A percentile compares a stretch with the other conserved stretches of the same genome.
Conservation (phyloP, 768 basidiomycete species). For the Phylloporus sp. region DNA sequence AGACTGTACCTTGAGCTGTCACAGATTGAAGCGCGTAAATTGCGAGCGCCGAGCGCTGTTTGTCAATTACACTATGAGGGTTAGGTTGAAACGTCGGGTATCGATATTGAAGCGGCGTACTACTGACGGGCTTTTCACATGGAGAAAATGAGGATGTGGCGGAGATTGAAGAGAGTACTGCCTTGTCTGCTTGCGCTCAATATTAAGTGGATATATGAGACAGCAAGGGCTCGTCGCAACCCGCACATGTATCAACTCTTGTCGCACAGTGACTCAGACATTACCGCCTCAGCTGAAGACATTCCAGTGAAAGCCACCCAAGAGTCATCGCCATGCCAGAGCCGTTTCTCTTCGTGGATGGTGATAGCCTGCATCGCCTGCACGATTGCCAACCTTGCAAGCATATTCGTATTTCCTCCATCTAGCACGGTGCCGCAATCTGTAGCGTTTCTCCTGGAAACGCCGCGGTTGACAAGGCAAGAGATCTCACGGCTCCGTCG, state of each 20-base stretch:
- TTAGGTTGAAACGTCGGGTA: too few species aligned
- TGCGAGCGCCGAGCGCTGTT: too few species aligned
- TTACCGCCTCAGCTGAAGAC: neutral
- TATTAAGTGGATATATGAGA: neutral
- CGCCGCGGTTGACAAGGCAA: constrained; percentile 5
- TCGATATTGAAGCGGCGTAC: too few species aligned
- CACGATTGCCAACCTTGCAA: constrained; percentile 4
- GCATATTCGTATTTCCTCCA: constrained; percentile 3
- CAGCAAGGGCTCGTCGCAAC: neutral
- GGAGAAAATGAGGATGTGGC: too few species aligned
- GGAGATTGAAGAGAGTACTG: neutral
- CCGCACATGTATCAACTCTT: constrained; percentile 3
- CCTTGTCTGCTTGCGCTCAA: neutral
- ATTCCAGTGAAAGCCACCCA: neutral
- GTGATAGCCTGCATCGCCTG: constrained; percentile 4
- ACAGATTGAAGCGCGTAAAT: too few species aligned
- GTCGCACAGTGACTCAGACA: constrained; percentile 1
- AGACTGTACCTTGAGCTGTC: too few species aligned
- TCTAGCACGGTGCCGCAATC: neutral
- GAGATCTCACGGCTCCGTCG: constrained; percentile 19
- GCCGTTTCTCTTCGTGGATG: neutral
- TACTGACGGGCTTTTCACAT: too few species aligned
- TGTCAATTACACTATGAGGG: too few species aligned
- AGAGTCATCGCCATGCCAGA: neutral
- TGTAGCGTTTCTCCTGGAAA: constrained; percentile 3